Conservation (phyloP, 345 rosid species). For the Anacardium occidentale region DNA sequence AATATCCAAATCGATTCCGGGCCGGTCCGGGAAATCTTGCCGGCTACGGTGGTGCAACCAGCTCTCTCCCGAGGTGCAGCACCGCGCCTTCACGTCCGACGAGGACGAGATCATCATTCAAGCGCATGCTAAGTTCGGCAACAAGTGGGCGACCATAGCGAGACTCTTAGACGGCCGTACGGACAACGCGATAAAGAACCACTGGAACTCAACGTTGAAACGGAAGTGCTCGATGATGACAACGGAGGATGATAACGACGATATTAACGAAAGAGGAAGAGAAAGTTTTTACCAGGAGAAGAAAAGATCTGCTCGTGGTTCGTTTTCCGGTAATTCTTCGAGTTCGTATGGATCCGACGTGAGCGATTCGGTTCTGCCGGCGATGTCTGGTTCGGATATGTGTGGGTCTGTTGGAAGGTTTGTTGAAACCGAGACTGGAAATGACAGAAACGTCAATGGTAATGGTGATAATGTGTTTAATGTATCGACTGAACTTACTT, state of each 20-base stretch:
- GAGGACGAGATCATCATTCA: conserved; percentile 49
- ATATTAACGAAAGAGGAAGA: background rate
- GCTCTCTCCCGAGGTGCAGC: conserved; percentile 60
- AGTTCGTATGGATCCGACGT: conserved; percentile 41
- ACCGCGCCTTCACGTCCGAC: conserved; percentile 44
- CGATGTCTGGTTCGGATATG: background rate
- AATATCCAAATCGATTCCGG: conserved; percentile 50
- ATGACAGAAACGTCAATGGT: background rate
- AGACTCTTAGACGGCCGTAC: conserved; percentile 56
- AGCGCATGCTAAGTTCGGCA: conserved; percentile 54
- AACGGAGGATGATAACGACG: background rate
- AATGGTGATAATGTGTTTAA: background rate
- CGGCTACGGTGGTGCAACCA: conserved; percentile 70
- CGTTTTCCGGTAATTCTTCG: background rate
- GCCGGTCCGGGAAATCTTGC: conserved; percentile 68
- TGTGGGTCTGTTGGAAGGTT: background rate
- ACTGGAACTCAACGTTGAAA: conserved; percentile 65
- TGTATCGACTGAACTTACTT: conserved; percentile 43
- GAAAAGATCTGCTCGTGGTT: conserved; percentile 3
- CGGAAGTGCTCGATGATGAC: conserved; percentile 23
- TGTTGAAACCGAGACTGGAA: conserved; percentile 5
- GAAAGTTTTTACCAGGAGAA: background rate
- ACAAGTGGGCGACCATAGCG: conserved; percentile 64
- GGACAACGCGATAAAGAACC: conserved; percentile 61
- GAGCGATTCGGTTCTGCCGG: conserved; percentile 35